A percentile compares a stretch with the other conserved stretches of the same genome.
Evolutionary conservation across 2,329 filamentous ascomycete species (phyloP).

Genomic region (Magnaporthiopsis rhizophila): DNA sequence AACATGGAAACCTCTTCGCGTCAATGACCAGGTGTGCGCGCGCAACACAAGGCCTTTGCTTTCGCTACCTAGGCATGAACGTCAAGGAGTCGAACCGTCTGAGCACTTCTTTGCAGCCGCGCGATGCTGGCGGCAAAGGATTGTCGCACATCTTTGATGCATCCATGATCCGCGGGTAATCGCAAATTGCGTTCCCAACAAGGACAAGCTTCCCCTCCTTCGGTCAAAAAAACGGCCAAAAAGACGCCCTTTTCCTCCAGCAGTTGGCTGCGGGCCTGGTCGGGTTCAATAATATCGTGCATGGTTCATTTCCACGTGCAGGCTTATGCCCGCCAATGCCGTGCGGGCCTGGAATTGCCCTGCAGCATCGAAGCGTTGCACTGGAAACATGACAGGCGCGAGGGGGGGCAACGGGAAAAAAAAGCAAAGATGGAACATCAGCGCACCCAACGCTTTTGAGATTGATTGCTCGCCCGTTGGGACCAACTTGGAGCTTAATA

Average conservation of each 20-base stretch:
- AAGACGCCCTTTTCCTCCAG: not conserved
- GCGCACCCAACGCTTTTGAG: no score
- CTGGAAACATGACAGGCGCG: no score
- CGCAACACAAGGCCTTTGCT: no score
- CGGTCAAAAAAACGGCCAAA: not conserved
- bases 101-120: no score
- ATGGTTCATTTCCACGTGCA: not conserved
- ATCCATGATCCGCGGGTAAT: not conserved
- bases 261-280: no score
- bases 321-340: no score
- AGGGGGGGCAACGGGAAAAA: not conserved
- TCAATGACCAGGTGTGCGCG: not conserved
- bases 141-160: no score
- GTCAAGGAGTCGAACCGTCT: no score
- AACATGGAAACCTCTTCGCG: not conserved
- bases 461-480: not conserved
- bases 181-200: not conserved
- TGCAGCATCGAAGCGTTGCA: no score
- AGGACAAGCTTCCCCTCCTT: not conserved
- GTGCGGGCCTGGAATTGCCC: no score
- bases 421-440: not conserved
- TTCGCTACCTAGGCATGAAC: no score
- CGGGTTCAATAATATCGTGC: not conserved
- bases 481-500: not conserved
- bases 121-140: not conserved